Evolutionary conservation across 225 moss, liverwort and hornwort species (phyloP).

Genomic region (Polytrichum formosum): DNA sequence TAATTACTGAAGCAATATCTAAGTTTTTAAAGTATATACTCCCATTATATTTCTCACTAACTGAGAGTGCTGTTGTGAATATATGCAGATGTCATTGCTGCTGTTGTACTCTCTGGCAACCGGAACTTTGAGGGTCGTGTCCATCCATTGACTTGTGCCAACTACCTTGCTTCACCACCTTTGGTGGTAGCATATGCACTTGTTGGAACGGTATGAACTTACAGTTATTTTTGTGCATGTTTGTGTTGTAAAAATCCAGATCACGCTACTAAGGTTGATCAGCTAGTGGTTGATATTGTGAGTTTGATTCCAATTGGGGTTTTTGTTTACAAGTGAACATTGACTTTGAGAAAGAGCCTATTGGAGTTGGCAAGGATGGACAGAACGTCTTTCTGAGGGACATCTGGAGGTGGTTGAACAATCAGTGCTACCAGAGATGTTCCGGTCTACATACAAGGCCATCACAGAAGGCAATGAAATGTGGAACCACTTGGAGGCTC

Average conservation of each 20-base stretch:
- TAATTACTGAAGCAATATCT: no score
- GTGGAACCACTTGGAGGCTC: slow-evolving; percentile 75
- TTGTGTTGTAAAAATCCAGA: no score
- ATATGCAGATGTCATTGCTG: slow-evolving; percentile 65
- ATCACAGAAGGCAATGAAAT: slow-evolving; percentile 79
- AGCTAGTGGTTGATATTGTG: no score
- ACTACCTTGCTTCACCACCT: slow-evolving; percentile 93
- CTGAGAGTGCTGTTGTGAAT: no score
- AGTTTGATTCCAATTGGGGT: neutral
- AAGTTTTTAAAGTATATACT: no score
- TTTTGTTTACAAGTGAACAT: slow-evolving; percentile 56
- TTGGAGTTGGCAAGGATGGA: slow-evolving; percentile 75
- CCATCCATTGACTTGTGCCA: slow-evolving; percentile 96
- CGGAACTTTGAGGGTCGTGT: slow-evolving; percentile 97
- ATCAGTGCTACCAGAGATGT: slow-evolving; percentile 89
- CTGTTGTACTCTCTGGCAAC: slow-evolving; percentile 87
- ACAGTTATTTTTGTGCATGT: no score
- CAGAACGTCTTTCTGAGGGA: slow-evolving; percentile 74
- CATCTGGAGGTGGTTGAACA: slow-evolving; percentile 85
- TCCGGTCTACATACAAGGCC: slow-evolving; percentile 66
- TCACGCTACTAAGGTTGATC: no score
- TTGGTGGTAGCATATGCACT: slow-evolving; percentile 92
- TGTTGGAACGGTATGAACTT: slow-evolving; percentile 70
- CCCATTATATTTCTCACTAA: no score
- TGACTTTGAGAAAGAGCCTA: slow-evolving; percentile 80